A percentile compares a stretch with the other conserved stretches of the same genome.
phyloP scores from a whole-genome alignment of 768 basidiomycete genomes.

The Mycena maculata region DNA sequence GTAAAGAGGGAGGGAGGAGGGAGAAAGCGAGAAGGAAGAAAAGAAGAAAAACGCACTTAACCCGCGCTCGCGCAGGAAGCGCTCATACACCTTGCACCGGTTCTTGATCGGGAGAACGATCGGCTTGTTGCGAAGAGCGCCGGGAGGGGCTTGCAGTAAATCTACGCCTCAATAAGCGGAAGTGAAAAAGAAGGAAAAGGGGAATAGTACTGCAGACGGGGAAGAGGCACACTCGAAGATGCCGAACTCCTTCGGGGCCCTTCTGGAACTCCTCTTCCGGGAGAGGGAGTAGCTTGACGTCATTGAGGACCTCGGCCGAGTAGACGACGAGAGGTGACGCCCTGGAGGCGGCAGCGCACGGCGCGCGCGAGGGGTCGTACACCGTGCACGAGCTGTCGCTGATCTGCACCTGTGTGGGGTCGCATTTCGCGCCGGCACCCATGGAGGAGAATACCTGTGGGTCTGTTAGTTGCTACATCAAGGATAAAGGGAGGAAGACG shows the following conservation, averaged over 20 bases:
- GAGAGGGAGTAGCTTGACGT: conserved; percentile 89
- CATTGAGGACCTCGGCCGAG: conserved; percentile 92
- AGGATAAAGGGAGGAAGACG: no score
- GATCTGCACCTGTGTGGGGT: conserved; percentile 95
- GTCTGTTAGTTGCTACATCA: not conserved
- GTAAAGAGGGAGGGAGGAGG: no score
- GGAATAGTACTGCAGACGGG: conserved; percentile 92
- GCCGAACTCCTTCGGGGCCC: conserved; percentile 88
- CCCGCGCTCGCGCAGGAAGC: conserved; percentile 75
- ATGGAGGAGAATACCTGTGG: conserved; percentile 89
- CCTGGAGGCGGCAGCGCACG: no score
- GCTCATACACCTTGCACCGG: conserved; percentile 85
- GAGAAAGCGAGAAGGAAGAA: no score
- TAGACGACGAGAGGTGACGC: conserved; percentile 92
- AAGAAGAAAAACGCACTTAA: conserved; percentile 52
- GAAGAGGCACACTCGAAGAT: conserved; percentile 92
- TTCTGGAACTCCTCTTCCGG: conserved; percentile 93
- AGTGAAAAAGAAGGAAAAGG: no score
- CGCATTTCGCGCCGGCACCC: conserved; percentile 95
- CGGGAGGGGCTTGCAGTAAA: no score
- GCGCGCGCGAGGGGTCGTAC: conserved; percentile 93
- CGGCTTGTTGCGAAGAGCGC: conserved; percentile 89
- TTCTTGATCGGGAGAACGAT: conserved; percentile 86
- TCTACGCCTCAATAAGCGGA: no score
- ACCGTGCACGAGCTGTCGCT: conserved; percentile 92